Percentiles rank a stretch among this genome's conserved stretches.
These are phyloP conservation scores for Boletus bicolor DNA, from an alignment of 768 basidiomycete species.

Conservation along the genomic window DNA sequence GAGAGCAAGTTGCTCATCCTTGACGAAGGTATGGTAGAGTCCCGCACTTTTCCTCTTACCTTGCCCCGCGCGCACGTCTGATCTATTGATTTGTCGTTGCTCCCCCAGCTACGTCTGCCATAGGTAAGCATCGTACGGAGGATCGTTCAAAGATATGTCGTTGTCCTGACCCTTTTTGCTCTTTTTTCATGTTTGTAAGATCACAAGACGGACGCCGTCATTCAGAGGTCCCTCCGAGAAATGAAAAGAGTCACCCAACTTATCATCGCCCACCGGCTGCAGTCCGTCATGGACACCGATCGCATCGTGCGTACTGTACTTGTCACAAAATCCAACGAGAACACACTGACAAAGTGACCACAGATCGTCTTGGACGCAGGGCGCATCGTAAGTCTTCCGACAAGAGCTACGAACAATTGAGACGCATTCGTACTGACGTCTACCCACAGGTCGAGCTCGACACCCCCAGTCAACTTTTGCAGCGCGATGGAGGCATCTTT, in stretches of 20 bases:
- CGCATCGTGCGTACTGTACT: not conserved
- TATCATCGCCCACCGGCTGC: constrained; percentile 8
- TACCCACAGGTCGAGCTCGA: constrained; percentile 4
- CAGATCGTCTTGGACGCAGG: constrained; percentile 13
- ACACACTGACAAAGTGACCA: not conserved
- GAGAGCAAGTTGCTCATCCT: constrained; percentile 44
- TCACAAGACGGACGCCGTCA: constrained; percentile 6
- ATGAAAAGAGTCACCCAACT: constrained; percentile 7
- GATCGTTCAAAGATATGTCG: too few species aligned
- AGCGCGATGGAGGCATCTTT: not conserved
- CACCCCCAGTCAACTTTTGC: constrained; percentile 3
- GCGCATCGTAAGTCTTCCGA: not conserved
- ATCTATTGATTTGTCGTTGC: not conserved
- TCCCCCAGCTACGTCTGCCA: constrained; percentile 8
- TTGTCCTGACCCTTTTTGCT: not conserved
- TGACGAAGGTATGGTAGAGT: constrained; percentile 34
- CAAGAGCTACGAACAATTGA: not conserved
- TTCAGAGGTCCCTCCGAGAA: constrained; percentile 6
- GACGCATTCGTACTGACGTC: not conserved
- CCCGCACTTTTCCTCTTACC: too few species aligned
- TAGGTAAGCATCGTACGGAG: not conserved
- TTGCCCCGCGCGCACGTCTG: too few species aligned
- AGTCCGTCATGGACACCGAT: constrained; percentile 10
- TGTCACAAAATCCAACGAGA: not conserved
- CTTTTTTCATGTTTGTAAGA: not conserved